Evolutionary conservation across 805 yeast species (phyloP), one percentile per base, ranked within the genome.

Genomic region (Zygosaccharomyces pseudorouxii): DNA sequence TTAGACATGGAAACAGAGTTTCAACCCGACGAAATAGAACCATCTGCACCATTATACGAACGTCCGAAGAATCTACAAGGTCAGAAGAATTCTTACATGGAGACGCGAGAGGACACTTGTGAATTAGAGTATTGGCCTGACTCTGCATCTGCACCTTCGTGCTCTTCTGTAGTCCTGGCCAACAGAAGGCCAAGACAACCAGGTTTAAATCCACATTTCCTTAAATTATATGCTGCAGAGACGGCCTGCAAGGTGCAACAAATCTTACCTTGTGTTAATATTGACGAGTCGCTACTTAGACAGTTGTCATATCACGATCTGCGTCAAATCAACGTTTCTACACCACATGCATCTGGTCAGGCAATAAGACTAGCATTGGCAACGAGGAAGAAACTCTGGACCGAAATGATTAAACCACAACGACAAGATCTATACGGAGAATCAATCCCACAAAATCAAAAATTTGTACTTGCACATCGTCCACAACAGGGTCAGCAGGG

Each of bases 351-450:
- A 18, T 53, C 59, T 14, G 49, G 56, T 10, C 45, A 54, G 16
- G 62, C 57, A 12, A 58, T 64, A 20, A 60, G 62, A 46, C 46
- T 63, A 10, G 69, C 69, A 2, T 58, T 65, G 20, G 47, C 55
- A 12, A 63, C 68, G 1, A 58, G 64, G 38, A 57, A 62, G 46
- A 65, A 65, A 36, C 53, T 65, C 18, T 62, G 67, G 66, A 54
- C 61, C n/a, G 63, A 61, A 31, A 56, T 63, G 61, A 42, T 57
- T 23, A 49, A 52, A 31, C 54, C 55, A 40, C 52, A 57, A 7
- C 52, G 70, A 37, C 54, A 55, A 14, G 68, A 65, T 42, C 53
- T 60, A 2, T 65, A 55, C 49, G 68, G 70, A 20, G 66, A 59
- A 37, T 36, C 53, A 25, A 45, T 58, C 19, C 65, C 67, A 3